Percentiles rank a stretch among this genome's conserved stretches.
These are phyloP conservation scores for Allodekkera sacchari DNA, from an alignment of 805 yeast genomes.

Conservation along the genomic window DNA sequence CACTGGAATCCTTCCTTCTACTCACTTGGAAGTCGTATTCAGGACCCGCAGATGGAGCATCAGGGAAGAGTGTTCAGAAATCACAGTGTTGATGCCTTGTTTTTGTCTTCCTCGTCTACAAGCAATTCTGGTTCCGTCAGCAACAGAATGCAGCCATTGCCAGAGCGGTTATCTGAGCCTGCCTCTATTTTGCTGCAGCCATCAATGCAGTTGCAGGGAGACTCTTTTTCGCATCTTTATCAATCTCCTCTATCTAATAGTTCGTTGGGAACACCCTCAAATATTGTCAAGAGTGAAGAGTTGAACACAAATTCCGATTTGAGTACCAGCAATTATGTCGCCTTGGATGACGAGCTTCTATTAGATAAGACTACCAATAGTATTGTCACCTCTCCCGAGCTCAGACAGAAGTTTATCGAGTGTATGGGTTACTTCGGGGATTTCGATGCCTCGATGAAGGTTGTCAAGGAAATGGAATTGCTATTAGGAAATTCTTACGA, in stretches of 20 bases:
- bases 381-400: constrained; percentile 51
- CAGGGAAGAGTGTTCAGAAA: constrained; percentile 6
- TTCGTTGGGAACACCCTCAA: no score
- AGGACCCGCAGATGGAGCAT: no score
- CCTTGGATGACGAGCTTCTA: constrained; percentile 57
- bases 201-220: no score
- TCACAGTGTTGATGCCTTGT: constrained; percentile 8
- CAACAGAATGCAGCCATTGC: constrained; percentile 3
- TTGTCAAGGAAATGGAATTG: constrained; percentile 28
- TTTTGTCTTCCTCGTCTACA: no score
- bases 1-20: no score
- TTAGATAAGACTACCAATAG: constrained; percentile 39
- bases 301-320: constrained; percentile 6
- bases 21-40: no score
- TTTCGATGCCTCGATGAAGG: constrained; percentile 27
- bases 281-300: neutral
- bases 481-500: constrained; percentile 13
- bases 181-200: no score
- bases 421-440: constrained; percentile 51
- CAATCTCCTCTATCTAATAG: no score
- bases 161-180: neutral
- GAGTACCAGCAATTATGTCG: constrained; percentile 9
- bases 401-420: constrained; percentile 39
- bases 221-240: no score
- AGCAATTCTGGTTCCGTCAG: no score